Percentiles rank a stretch among this genome's conserved stretches.
These are phyloP conservation scores for Pichia kudriavzevii DNA, from an alignment of 1,139 yeast genomes.

Conservation along the genomic window DNA sequence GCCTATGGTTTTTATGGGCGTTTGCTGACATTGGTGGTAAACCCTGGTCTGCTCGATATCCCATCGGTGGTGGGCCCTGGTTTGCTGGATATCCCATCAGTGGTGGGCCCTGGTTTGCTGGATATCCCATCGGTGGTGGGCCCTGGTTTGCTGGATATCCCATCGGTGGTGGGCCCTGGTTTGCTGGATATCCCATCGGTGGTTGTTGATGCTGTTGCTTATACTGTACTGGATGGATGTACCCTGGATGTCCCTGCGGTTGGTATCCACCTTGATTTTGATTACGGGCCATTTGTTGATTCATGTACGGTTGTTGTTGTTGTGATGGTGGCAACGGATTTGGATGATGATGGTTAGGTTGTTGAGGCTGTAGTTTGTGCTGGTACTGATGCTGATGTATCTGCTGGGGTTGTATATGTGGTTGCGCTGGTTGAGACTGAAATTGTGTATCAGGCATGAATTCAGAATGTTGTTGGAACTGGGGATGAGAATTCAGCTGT, in stretches of 20 bases:
- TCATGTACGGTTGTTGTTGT: constrained; percentile 5
- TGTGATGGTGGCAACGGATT: constrained; percentile 1
- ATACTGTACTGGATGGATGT: not conserved
- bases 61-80: constrained; percentile 3
- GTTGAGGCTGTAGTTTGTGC: constrained; percentile 1
- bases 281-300: too few relatives aligned
- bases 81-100: too few relatives aligned
- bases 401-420: constrained; percentile 1
- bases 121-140: constrained; percentile 1
- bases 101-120: constrained; percentile 2
- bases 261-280: not conserved
- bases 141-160: constrained; percentile 1
- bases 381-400: constrained; percentile 4
- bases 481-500: not conserved
- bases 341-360: constrained; percentile 1
- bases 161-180: constrained; percentile 1
- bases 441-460: not conserved
- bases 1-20: constrained; percentile 8
- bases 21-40: constrained; percentile 5
- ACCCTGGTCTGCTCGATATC: constrained; percentile 8
- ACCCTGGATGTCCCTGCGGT: not conserved
- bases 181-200: not conserved
- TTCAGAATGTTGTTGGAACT: not conserved
- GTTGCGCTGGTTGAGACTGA: not conserved
- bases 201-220: not conserved